A percentile compares a stretch with the other conserved stretches of the same genome.
Conservation (phyloP, 352 stramenopile genomes). For the Phytophthora uliginosa region DNA sequence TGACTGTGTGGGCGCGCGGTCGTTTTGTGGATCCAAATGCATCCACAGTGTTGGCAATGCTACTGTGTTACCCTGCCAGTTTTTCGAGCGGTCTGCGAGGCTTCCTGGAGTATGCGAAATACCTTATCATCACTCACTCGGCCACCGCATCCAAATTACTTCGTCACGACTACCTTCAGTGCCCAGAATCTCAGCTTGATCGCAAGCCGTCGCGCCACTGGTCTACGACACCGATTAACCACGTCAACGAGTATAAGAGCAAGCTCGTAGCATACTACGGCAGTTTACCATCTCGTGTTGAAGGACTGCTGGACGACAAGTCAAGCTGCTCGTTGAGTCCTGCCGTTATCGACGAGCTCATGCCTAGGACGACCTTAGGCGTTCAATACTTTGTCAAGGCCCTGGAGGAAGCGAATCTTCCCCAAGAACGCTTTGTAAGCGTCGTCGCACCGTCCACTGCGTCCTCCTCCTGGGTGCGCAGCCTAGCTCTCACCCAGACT, state of each 20-base stretch:
- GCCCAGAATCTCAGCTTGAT: slow-evolving; percentile 21
- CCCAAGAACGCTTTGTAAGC: slow-evolving; percentile 71
- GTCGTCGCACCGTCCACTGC: slow-evolving; percentile 58
- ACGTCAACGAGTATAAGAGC: slow-evolving; percentile 51
- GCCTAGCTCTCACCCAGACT: slow-evolving; percentile 58
- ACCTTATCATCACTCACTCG: slow-evolving; percentile 51
- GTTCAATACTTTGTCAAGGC: slow-evolving; percentile 56
- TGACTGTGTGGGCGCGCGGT: slow-evolving; percentile 50
- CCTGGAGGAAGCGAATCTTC: slow-evolving; percentile 56
- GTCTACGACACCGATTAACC: slow-evolving; percentile 28
- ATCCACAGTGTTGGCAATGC: slow-evolving; percentile 42
- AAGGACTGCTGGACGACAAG: slow-evolving; percentile 22
- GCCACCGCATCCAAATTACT: slow-evolving; percentile 54
- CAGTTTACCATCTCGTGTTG: slow-evolving; percentile 31
- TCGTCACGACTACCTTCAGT: slow-evolving; percentile 61
- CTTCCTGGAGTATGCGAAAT: slow-evolving; percentile 80
- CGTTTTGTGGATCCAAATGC: slow-evolving; percentile 49
- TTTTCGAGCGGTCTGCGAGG: slow-evolving; percentile 56
- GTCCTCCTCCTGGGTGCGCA: slow-evolving; percentile 74
- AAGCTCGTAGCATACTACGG: slow-evolving; percentile 52
- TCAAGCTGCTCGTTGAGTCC: slow-evolving; percentile 15
- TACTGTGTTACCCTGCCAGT: slow-evolving; percentile 41
- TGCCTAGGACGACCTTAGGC: slow-evolving; percentile 58
- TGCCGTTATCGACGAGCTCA: slow-evolving; percentile 37
- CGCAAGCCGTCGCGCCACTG: slow-evolving; percentile 12